These are phyloP conservation scores for Kernera saxatilis DNA, from an alignment of 345 rosid species.

Conservation along the genomic window DNA sequence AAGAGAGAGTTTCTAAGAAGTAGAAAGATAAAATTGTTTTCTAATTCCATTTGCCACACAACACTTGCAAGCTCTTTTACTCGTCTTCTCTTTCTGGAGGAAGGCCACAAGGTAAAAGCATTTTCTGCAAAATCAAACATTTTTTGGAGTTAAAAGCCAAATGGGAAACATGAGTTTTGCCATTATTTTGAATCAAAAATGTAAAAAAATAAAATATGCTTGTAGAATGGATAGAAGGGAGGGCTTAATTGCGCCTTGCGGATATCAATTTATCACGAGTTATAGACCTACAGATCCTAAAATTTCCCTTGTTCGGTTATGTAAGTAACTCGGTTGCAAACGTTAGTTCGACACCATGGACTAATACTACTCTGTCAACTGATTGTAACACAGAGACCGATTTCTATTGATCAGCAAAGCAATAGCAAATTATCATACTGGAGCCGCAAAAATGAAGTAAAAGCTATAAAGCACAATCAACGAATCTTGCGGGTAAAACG, in stretches of 20 bases:
- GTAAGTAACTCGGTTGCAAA: no score
- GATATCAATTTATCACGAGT: background rate
- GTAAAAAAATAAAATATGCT: background rate
- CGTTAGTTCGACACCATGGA: no score
- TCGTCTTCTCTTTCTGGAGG: conserved; percentile 97
- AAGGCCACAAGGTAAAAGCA: conserved; percentile 94
- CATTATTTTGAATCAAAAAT: background rate
- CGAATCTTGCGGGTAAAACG: background rate
- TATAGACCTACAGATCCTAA: background rate
- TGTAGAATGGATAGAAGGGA: background rate
- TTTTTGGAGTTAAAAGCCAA: background rate
- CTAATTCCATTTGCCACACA: background rate
- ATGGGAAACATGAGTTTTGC: background rate
- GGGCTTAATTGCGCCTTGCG: background rate
- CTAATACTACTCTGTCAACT: background rate
- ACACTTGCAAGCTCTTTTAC: conserved; percentile 22
- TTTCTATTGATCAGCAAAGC: background rate
- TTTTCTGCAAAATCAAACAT: conserved; percentile 54
- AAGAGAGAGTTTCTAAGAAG: background rate
- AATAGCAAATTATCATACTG: background rate
- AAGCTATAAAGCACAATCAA: background rate
- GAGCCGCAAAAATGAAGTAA: background rate
- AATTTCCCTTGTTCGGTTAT: background rate
- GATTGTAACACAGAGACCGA: background rate
- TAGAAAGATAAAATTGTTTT: background rate